These are phyloP conservation scores for Phytophthora litchii DNA, from an alignment of 352 stramenopile genomes.

Conservation along the genomic window DNA sequence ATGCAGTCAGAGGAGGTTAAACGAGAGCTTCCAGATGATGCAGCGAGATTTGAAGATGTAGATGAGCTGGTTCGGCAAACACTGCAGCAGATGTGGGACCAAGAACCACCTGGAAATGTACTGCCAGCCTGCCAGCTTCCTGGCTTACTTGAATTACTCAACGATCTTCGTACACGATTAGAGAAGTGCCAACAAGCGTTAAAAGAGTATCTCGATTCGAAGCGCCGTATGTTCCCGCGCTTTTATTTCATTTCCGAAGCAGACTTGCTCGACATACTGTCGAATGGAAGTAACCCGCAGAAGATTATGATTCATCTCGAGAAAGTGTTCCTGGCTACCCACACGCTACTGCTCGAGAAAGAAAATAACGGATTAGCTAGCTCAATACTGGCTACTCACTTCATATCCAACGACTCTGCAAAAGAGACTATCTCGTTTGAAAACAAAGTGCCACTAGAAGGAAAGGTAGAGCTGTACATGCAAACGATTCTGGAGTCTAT, in stretches of 20 bases:
- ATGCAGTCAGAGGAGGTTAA: conserved; percentile 96
- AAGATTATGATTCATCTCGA: conserved; percentile 93
- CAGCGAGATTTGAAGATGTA: conserved; percentile 86
- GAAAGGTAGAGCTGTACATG: conserved; percentile 97
- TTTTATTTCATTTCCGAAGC: conserved; percentile 97
- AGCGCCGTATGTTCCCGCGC: conserved; percentile 91
- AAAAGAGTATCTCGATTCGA: conserved; percentile 94
- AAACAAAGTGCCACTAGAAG: conserved; percentile 82
- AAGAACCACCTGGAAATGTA: conserved; percentile 71
- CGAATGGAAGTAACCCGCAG: conserved; percentile 88
- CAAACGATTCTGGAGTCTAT: conserved; percentile 92
- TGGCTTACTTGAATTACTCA: conserved; percentile 74
- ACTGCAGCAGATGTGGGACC: conserved; percentile 78
- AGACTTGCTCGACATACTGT: conserved; percentile 94
- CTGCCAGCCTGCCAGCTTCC: conserved; percentile 83
- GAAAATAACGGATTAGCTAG: conserved; percentile 9
- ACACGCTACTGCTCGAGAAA: conserved; percentile 74
- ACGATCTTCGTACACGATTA: conserved; percentile 76
- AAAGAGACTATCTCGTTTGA: conserved; percentile 92
- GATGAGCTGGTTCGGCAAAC: conserved; percentile 81
- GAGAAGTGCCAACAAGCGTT: conserved; percentile 94
- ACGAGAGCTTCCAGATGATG: conserved; percentile 91
- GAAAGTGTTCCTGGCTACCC: conserved; percentile 84
- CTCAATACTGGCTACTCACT: conserved; percentile 80
- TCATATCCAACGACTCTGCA: conserved; percentile 90